Conservation (phyloP, 495 filamentous ascomycete species). For the Tuber magnatum region DNA sequence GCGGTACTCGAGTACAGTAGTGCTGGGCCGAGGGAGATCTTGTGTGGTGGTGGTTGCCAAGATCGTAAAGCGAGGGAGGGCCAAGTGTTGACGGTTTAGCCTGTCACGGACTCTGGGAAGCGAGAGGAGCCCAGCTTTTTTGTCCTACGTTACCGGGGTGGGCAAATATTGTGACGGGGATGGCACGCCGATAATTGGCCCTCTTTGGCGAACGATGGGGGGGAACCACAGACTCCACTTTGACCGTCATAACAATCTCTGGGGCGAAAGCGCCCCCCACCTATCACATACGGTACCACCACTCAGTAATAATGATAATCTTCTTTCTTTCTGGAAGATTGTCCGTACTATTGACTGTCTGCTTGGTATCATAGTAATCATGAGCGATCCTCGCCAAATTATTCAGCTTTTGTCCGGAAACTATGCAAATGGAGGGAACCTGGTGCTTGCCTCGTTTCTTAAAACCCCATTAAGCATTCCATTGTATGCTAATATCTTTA, state of each 20-base stretch:
- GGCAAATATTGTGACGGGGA: not conserved
- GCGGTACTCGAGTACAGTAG: no score
- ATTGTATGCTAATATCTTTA: slow-evolving; percentile 21
- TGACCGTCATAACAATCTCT: not conserved
- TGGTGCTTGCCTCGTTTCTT: slow-evolving; percentile 10
- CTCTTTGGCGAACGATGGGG: not conserved
- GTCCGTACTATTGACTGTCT: not conserved
- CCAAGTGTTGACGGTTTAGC: not conserved
- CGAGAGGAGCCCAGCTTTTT: not conserved
- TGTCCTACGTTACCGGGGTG: not conserved
- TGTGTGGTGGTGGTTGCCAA: not conserved
- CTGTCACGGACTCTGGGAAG: not conserved
- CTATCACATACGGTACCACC: not conserved
- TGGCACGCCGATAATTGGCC: not conserved
- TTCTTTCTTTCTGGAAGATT: not conserved
- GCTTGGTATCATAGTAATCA: slow-evolving; percentile 1
- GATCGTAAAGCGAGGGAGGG: not conserved
- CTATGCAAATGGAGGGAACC: not conserved
- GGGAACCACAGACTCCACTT: not conserved
- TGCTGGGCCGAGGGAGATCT: not conserved
- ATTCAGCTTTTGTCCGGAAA: not conserved
- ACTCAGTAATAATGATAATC: not conserved
- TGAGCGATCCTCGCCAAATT: not conserved
- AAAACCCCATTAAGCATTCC: slow-evolving; percentile 17
- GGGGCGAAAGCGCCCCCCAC: not conserved